Percentiles rank a stretch among this genome's conserved stretches.
These are phyloP conservation scores for Hortiboletus flavorubellus DNA, from an alignment of 768 basidiomycete species.

Conservation along the genomic window DNA sequence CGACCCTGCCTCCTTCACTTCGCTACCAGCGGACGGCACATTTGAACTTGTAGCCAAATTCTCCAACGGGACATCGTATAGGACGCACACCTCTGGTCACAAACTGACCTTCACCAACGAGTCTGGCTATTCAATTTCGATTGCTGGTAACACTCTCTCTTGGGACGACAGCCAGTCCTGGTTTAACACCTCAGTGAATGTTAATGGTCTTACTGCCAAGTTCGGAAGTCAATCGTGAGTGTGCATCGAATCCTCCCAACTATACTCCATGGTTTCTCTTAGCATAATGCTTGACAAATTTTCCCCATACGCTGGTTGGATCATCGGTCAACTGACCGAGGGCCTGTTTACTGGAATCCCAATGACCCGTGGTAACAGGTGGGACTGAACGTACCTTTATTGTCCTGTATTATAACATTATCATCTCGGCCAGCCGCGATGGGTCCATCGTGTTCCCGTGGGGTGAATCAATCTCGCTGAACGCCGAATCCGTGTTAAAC, in stretches of 20 bases:
- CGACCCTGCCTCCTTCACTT: neutral
- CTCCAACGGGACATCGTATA: conserved; percentile 4
- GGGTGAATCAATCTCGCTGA: conserved; percentile 3
- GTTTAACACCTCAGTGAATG: conserved; percentile 10
- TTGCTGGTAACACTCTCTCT: conserved; percentile 9
- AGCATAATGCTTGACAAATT: conserved; percentile 2
- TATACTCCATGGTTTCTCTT: neutral
- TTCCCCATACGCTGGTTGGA: neutral
- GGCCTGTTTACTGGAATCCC: conserved; percentile 11
- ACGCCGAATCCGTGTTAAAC: conserved; percentile 7
- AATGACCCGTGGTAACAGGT: conserved; percentile 8
- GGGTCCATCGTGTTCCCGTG: conserved; percentile 12
- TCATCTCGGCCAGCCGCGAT: neutral
- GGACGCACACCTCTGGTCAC: neutral
- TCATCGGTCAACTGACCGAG: conserved; percentile 5
- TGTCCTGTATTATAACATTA: neutral
- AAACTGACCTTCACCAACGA: conserved; percentile 9
- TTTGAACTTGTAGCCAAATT: conserved; percentile 13
- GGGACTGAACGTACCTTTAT: neutral
- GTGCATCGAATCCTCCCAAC: neutral
- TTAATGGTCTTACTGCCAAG: conserved; percentile 4
- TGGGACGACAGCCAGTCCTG: conserved; percentile 15
- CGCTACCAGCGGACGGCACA: neutral
- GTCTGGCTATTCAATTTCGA: conserved; percentile 11
- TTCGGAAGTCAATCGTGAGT: conserved; percentile 8